Conservation (phyloP, 2,329 filamentous ascomycete species). For the Bimuria novae-zelandiae region DNA sequence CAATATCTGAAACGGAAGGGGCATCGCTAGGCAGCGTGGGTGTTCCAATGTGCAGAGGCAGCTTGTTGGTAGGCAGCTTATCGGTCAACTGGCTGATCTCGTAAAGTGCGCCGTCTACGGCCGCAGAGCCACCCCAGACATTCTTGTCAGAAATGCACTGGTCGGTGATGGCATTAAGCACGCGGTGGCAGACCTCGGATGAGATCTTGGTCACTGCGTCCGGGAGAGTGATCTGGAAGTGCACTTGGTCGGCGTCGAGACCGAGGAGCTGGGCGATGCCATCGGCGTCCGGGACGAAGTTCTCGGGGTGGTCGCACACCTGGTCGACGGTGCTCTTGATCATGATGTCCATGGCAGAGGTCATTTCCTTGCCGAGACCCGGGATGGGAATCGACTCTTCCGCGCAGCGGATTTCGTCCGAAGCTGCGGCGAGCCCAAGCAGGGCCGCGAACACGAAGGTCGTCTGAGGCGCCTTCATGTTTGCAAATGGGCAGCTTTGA, state of each 20-base stretch:
- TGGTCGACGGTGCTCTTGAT: conserved; percentile 3
- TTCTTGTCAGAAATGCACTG: conserved; percentile 3
- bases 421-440: conserved; percentile 5
- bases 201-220: conserved; percentile 4
- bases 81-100: conserved; percentile 1
- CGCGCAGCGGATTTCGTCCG: conserved; percentile 8
- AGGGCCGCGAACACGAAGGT: conserved; percentile 7
- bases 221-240: conserved; percentile 2
- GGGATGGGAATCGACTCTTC: neutral
- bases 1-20: neutral
- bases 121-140: conserved; percentile 2
- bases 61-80: neutral
- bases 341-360: neutral
- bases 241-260: conserved; percentile 5
- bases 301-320: conserved; percentile 6
- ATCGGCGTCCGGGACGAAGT: conserved; percentile 4
- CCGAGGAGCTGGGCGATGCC: conserved; percentile 4
- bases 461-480: conserved; percentile 5
- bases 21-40: neutral
- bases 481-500: neutral
- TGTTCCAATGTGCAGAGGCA: neutral
- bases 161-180: conserved; percentile 4
- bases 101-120: conserved; percentile 1
- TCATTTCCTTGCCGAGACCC: conserved; percentile 1
- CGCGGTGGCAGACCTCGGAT: conserved; percentile 4